Evolutionary conservation across 2,329 filamentous ascomycete genomes (phyloP), one percentile per base, ranked within the genome.

Genomic region (Penicillium occitanis): DNA sequence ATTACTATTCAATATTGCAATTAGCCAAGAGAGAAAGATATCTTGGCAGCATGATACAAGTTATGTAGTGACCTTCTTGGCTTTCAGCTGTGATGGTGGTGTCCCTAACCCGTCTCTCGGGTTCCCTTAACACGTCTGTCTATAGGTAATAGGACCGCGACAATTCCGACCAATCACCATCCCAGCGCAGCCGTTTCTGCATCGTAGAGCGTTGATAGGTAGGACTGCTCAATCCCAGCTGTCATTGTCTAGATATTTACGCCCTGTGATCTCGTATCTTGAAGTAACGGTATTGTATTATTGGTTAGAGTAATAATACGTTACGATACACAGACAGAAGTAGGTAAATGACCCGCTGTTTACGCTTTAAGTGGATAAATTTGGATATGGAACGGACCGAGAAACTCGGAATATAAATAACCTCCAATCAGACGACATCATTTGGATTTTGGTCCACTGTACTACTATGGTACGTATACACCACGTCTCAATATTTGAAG

Each of bases 351-450:
- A 7, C 51, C n/a, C 33, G 33, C 53, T 37, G 33, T 51, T 51
- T 51, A 51, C 48, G 48, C 48, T 51, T 50, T 13, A 22, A 51
- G 25, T 37, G 53, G 33, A 40, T 25, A 10, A 42, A 33, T 33
- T 25, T 37, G 60, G 28, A 5, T 62, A 46, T 63, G 61, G 61
- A 22, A 63, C 61, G 61, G 61, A 63, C 61, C 61, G 61, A 53
- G 25, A 28, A 30, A 44, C 28, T 55, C 53, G n/a, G 30, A 57
- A 37, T 44, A 63, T 53, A 63, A 63, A 55, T 44, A 44, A 53
- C 10, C 22, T 30, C 61, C 61, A 63, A 63, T 63, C 25, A 63
- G 33, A 44, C 51, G 30, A 33, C 30, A 33, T 7, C 30, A 33
- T 33, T 33, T 33, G 30, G 30, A 33, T 33, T 33, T 33, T 33